Base-by-base conservation (phyloP, 768 basidiomycete species). In the Trametes meyenii region DNA sequence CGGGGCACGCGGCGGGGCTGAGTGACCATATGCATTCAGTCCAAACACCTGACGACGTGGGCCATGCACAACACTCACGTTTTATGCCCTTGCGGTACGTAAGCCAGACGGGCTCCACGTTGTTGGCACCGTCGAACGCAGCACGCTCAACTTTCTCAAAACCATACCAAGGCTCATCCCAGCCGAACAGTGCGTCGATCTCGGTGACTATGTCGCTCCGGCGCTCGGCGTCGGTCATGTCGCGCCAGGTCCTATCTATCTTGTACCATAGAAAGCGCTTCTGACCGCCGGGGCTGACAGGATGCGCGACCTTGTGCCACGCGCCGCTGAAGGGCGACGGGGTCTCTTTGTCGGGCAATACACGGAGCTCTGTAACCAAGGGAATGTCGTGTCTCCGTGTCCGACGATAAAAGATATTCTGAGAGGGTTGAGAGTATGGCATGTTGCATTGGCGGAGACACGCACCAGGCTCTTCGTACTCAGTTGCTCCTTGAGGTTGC, bases 171-270 rank as follows among this genome's bases (percentile, higher is more conserved):
- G 93, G 85, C 8, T 82, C 79, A 55, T 88, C 89, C 58, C 94
- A 88, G 5, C 96, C 96, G 69, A 86, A 97, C 0, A 93, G 74
- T 3, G 98, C 81, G 70, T 98, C 96, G n/a, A 98, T 63, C 73
- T 98, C 95, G 0, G 95, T 98, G 68, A 98, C 85, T 24, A 94
- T 75, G 44, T 87, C 73, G 51, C 73, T 77, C 36, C 78, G 70
- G 61, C 81, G 79, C 66, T 89, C 84, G 42, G 81, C 80, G 10
- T 77, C 55, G n/a, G 74, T 77, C 84, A 92, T 86, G 21, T 87
- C 79, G 16, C 75, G 76, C 39, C 84, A 75, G 1, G 87, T 84
- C 69, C 90, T 89, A 7, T 85, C 88, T 10, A 80, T 73, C 64
- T 81, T 82, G 76, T 94, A 96, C 92, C 94, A 97, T 19, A 96